A percentile compares a stretch with the other conserved stretches of the same genome.
phyloP scores from a whole-genome alignment of 2,329 filamentous ascomycete genomes.

The Pseudogymnoascus sp. region DNA sequence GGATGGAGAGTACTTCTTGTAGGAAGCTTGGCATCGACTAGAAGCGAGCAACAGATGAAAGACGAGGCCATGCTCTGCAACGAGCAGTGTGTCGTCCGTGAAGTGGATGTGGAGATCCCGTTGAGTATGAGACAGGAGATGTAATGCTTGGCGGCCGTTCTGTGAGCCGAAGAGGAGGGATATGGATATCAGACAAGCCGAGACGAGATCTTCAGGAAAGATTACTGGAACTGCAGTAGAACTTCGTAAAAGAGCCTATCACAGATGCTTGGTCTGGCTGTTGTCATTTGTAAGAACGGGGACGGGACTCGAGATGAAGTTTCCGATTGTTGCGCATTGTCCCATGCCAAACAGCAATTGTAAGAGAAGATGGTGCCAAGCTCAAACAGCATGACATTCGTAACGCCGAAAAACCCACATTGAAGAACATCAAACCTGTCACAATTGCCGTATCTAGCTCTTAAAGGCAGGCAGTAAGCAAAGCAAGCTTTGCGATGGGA shows the following conservation, averaged over 20 bases:
- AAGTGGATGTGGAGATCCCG: background rate
- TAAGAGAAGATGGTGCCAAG: background rate
- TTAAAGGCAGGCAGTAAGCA: background rate
- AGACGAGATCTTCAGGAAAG: background rate
- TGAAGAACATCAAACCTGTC: conserved; percentile 1
- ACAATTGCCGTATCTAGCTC: background rate
- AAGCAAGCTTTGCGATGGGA: background rate
- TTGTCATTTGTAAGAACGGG: background rate
- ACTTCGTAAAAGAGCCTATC: background rate
- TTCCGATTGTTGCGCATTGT: conserved; percentile 1
- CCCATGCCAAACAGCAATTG: background rate
- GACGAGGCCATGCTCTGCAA: background rate
- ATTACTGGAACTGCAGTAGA: background rate
- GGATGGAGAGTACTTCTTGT: conserved; percentile 23
- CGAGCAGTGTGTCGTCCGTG: background rate
- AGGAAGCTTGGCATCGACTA: conserved; percentile 22
- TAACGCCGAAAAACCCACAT: background rate
- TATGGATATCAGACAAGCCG: background rate
- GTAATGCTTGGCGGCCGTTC: background rate
- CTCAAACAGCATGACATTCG: background rate
- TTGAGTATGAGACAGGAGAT: conserved; percentile 1
- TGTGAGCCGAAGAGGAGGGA: background rate
- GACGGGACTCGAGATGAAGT: background rate
- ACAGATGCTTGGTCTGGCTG: background rate
- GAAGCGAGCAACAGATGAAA: conserved; percentile 8